These are phyloP conservation scores for Krasilnikovozyma curviuscula DNA, from an alignment of 768 basidiomycete genomes.

Conservation along the genomic window DNA sequence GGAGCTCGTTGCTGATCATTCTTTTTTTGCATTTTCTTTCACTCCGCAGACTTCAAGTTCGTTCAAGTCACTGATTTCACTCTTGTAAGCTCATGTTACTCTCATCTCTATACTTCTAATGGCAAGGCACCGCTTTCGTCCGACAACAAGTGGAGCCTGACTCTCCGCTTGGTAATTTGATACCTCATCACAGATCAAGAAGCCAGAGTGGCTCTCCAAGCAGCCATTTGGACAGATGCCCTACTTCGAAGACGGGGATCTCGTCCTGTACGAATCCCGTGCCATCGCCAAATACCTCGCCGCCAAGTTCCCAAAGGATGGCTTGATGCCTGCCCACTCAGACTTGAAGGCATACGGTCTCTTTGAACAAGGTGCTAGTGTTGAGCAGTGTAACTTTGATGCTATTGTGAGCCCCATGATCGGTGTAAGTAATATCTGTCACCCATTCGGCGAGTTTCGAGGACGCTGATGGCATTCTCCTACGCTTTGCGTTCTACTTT, in stretches of 20 bases:
- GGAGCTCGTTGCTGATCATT: too few relatives aligned
- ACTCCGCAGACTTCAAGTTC: too few relatives aligned
- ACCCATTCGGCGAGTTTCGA: not conserved
- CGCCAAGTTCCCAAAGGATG: slow-evolving; percentile 36
- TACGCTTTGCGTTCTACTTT: not conserved
- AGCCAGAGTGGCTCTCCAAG: slow-evolving; percentile 26
- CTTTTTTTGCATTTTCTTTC: too few relatives aligned
- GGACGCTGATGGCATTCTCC: not conserved
- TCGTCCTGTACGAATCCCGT: slow-evolving; percentile 33
- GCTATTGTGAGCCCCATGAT: slow-evolving; percentile 30
- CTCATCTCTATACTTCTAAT: too few relatives aligned
- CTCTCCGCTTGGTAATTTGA: not conserved
- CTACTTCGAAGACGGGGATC: slow-evolving; percentile 42
- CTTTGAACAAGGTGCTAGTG: slow-evolving; percentile 29
- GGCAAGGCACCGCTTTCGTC: too few relatives aligned
- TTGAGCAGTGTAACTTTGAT: slow-evolving; percentile 41
- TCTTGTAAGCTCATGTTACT: too few relatives aligned
- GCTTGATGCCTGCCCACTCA: slow-evolving; percentile 33
- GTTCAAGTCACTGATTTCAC: too few relatives aligned
- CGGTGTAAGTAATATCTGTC: not conserved
- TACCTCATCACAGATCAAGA: slow-evolving; percentile 1
- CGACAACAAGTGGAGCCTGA: too few relatives aligned
- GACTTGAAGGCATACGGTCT: slow-evolving; percentile 29
- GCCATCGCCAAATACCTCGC: slow-evolving; percentile 40
- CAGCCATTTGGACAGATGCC: slow-evolving; percentile 53